These are phyloP conservation scores for Boletellus ananiceps DNA, from an alignment of 768 basidiomycete genomes.

Conservation along the genomic window DNA sequence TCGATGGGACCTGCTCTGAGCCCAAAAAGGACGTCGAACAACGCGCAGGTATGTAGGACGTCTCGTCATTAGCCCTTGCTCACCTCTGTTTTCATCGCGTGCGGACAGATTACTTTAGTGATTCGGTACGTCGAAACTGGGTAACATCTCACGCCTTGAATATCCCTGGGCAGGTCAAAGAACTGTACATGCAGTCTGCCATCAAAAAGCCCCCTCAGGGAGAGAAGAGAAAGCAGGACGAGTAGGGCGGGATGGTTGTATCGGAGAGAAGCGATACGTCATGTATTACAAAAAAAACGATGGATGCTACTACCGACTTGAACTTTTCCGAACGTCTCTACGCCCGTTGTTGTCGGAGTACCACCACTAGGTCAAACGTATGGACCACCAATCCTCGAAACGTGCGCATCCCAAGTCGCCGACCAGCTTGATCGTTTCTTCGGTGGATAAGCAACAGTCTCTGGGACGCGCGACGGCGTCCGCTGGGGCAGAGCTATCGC, in stretches of 20 bases:
- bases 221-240: constrained; percentile 1
- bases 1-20: constrained; percentile 33
- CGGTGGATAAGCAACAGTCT: constrained; percentile 75
- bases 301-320: no score
- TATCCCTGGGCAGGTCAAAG: constrained; percentile 16
- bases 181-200: constrained; percentile 12
- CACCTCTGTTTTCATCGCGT: not conserved
- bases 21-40: constrained; percentile 41
- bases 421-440: constrained; percentile 65
- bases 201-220: constrained; percentile 10
- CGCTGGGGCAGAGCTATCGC: constrained; percentile 62
- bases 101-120: constrained; percentile 26
- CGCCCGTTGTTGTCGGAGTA: no score
- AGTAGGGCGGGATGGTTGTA: not conserved
- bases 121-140: constrained; percentile 18
- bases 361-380: constrained; percentile 34
- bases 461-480: constrained; percentile 73
- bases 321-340: no score
- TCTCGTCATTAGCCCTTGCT: not conserved
- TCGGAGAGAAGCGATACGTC: no score
- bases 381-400: constrained; percentile 86
- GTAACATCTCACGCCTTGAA: not conserved
- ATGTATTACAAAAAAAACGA: no score
- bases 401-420: constrained; percentile 56
- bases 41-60: constrained; percentile 36